Evolutionary conservation across 2,329 filamentous ascomycete species (phyloP), one percentile per base, ranked within the genome.

Genomic region (Periconia digitata): DNA sequence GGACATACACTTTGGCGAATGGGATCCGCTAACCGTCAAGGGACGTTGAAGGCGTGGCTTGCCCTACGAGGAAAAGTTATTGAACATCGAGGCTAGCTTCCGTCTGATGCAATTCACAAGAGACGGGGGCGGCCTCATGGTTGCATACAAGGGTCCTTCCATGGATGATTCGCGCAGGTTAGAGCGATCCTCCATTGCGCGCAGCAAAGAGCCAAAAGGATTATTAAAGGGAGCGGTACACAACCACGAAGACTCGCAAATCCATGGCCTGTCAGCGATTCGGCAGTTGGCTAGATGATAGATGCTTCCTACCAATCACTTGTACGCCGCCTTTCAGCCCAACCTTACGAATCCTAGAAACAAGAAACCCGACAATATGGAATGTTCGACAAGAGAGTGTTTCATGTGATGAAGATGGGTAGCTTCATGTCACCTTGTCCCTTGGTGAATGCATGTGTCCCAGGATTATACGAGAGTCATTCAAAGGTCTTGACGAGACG

Each of bases 361-460:
- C 27, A 32, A 32, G 27, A 32, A 10, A 13, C 10, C 27, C 27
- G 27, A 32, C 27, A 32, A 15, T 15, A 15, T 32, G 27, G 27
- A 15, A 13, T 5, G 27, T 10, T 32, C 27, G 8, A 4, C 12
- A 10, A 4, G 8, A 7, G 6, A 24, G 16, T 44, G 22, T 16
- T 42, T 24, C 44, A 51, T 47, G 49, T 51, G 49, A 44, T 51
- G 44, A 41, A 16, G n/a, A 20, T 44, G 37, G 17, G 44, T 47
- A 17, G 41, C 36, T 35, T 47, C 27, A 32, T 37, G 2, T 13
- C n/a, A 32, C 27, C 27, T 32, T 32, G 27, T 15, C 10, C 3
- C n/a, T 15, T 4, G 10, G n/a, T 32, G 27, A 15, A 10, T 10
- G 27, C 4, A 5, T 12, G n/a, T 32, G 27, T 4, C 27, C 10